Percentiles rank a stretch among this genome's conserved stretches.
phyloP scores from a whole-genome alignment of 73 alveolate genomes.

The Effrenium voratum region DNA sequence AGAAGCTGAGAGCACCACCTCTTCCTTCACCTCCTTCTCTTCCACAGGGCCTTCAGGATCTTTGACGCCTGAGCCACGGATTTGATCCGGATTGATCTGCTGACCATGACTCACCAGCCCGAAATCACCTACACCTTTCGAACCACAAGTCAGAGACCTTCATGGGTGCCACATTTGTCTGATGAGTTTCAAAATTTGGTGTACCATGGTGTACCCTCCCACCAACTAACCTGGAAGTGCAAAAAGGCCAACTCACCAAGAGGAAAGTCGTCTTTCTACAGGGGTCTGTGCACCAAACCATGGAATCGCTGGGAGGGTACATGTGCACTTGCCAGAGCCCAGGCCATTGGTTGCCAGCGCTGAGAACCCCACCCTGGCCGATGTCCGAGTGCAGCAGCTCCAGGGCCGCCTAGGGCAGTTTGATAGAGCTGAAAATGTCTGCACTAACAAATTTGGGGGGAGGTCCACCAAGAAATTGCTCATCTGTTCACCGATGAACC shows the following conservation, averaged over 20 bases:
- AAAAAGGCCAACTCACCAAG: neutral
- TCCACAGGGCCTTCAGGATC: too few relatives aligned
- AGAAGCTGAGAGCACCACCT: too few relatives aligned
- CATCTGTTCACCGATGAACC: too few relatives aligned
- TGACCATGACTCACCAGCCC: neutral
- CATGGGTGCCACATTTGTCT: neutral
- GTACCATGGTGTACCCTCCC: neutral
- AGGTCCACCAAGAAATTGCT: neutral
- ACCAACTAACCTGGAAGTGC: neutral
- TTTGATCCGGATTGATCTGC: neutral
- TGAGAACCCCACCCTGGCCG: slow-evolving; percentile 76
- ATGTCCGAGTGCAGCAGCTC: slow-evolving; percentile 45
- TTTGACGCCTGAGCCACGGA: neutral
- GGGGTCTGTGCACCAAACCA: neutral
- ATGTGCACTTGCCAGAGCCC: too few relatives aligned
- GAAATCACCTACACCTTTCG: neutral
- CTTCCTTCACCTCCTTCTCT: slow-evolving; percentile 14
- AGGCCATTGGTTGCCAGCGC: neutral
- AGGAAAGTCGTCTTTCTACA: neutral
- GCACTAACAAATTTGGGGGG: neutral
- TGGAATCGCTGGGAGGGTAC: neutral
- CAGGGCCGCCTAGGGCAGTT: slow-evolving; percentile 31
- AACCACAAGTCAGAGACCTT: neutral
- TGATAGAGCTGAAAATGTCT: neutral
- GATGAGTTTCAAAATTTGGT: neutral